Conservation (phyloP, 2,329 filamentous ascomycete species). For the Coniochaeta sp. region DNA sequence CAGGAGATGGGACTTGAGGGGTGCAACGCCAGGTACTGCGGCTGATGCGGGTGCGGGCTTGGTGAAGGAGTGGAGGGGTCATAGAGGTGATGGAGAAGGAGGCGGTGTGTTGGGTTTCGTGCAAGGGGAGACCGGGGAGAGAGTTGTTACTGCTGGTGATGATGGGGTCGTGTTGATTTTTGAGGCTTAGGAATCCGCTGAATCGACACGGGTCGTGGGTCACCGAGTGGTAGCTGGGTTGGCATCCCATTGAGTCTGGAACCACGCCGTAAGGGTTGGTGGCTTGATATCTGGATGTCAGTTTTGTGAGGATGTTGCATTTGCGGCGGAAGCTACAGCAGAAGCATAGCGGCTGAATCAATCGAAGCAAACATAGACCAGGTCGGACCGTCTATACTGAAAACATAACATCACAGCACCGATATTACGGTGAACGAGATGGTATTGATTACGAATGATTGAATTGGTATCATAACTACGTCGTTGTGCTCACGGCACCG, state of each 20-base stretch:
- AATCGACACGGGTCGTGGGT: neutral
- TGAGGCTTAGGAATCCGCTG: constrained; percentile 32
- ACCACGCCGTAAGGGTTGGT: neutral
- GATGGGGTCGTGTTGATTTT: constrained; percentile 67
- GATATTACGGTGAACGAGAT: too few species aligned
- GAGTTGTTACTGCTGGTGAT: constrained; percentile 84
- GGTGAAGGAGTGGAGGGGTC: constrained; percentile 83
- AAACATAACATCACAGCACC: too few species aligned
- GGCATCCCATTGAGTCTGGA: neutral
- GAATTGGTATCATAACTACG: too few species aligned
- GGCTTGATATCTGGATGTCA: too few species aligned
- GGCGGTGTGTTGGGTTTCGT: constrained; percentile 90
- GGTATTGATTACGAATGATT: too few species aligned
- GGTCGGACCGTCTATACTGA: too few species aligned
- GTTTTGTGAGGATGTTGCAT: too few species aligned
- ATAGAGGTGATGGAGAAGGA: constrained; percentile 75
- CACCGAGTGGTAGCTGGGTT: neutral
- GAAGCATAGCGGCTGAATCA: too few species aligned
- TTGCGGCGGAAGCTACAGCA: too few species aligned
- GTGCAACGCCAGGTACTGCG: constrained; percentile 22
- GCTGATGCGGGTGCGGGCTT: constrained; percentile 55
- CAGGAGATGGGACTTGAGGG: constrained; percentile 74
- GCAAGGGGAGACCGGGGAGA: constrained; percentile 65
- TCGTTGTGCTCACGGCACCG: too few species aligned
- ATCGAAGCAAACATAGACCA: too few species aligned